phyloP scores from a whole-genome alignment of 1,139 yeast species.

The Pichia sp. region DNA sequence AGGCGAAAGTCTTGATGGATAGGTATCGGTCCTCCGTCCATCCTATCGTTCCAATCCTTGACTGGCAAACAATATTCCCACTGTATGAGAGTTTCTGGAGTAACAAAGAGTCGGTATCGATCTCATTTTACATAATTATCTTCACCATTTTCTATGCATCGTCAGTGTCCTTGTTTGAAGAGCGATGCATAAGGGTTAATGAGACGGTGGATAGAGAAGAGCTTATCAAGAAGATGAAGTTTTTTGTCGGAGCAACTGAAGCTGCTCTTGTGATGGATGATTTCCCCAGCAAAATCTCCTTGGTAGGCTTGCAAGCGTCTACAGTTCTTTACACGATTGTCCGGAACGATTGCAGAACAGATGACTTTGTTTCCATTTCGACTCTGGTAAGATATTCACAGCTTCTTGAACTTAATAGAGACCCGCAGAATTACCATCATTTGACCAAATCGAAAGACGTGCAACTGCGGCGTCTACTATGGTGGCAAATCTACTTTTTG shows the following conservation, averaged over 20 bases:
- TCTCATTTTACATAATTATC: constrained; percentile 18
- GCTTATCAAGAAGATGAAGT: constrained; percentile 7
- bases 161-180: constrained; percentile 25
- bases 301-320: constrained; percentile 22
- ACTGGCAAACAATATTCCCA: constrained; percentile 18
- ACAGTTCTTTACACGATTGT: constrained; percentile 22
- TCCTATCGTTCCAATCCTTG: constrained; percentile 23
- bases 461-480: constrained; percentile 48
- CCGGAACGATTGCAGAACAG: constrained; percentile 24
- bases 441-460: constrained; percentile 46
- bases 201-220: neutral
- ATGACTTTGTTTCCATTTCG: constrained; percentile 27
- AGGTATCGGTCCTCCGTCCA: constrained; percentile 23
- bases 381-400: constrained; percentile 48
- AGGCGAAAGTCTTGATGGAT: constrained; percentile 19
- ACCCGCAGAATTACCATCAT: constrained; percentile 48
- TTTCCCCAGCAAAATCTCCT: constrained; percentile 18
- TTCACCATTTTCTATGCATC: constrained; percentile 25
- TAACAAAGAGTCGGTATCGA: constrained; percentile 7
- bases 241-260: constrained; percentile 22
- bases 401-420: constrained; percentile 51
- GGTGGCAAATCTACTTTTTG: constrained; percentile 63
- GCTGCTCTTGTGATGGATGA: constrained; percentile 23
- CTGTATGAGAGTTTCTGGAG: constrained; percentile 23
- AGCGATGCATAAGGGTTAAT: constrained; percentile 12